phyloP scores from a whole-genome alignment of 75 land plant species.

The Sequoia sempervirens region DNA sequence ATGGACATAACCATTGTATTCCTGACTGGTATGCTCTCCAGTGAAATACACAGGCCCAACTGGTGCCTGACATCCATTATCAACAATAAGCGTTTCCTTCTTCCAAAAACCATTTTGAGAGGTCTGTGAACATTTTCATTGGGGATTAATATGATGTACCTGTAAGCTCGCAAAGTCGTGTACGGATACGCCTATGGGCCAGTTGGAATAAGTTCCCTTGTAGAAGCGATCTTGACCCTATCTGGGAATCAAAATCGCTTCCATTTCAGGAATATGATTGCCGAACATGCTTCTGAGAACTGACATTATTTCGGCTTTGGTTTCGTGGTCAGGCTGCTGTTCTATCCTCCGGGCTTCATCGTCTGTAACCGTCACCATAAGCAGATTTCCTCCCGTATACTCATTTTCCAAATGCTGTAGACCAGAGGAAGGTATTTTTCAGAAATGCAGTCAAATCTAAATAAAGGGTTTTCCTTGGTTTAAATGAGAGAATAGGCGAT shows the following conservation, averaged over 20 bases:
- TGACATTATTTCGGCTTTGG: no score
- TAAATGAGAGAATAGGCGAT: no score
- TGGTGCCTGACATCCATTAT: constrained; percentile 42
- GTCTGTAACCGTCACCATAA: constrained; percentile 67
- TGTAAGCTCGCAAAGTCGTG: constrained; percentile 18
- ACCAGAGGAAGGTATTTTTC: no score
- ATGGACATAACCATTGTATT: constrained; percentile 69
- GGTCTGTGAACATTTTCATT: no score
- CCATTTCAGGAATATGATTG: constrained; percentile 51
- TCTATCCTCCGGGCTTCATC: neutral
- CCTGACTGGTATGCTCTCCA: constrained; percentile 57
- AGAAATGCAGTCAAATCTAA: no score
- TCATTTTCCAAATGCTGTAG: constrained; percentile 83
- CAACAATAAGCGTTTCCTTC: neutral
- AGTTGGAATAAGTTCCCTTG: constrained; percentile 34
- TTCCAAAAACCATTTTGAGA: no score
- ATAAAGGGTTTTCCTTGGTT: no score
- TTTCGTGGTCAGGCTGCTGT: no score
- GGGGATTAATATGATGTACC: constrained; percentile 1
- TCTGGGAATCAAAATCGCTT: constrained; percentile 56
- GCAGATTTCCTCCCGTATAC: constrained; percentile 69
- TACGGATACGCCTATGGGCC: constrained; percentile 36
- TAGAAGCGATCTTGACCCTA: constrained; percentile 35
- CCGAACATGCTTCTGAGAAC: no score
- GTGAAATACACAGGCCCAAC: constrained; percentile 49